Base-by-base conservation (phyloP, 306 rosid species). In the Cucumis hystrix region DNA sequence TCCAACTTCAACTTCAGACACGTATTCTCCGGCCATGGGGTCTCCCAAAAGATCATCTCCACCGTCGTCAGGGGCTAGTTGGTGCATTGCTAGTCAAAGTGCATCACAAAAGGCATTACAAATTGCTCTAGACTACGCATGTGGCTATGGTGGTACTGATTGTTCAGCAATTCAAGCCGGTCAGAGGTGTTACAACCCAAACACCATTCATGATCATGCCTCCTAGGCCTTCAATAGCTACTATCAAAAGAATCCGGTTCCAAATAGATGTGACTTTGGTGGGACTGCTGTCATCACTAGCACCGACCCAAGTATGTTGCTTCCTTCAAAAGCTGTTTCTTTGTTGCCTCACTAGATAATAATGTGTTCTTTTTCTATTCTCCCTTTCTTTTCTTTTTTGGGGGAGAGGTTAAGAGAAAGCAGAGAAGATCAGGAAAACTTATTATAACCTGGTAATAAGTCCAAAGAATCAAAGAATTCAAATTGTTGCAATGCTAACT, bases 41-140 rank as follows among this genome's bases (percentile, higher is more conserved):
- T 55, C 85, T 60, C 95, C 97, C 13, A 64, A 28, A 51, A 49
- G 18, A 56, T 20, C 75, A 21, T 69, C 64, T 45, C 54, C 80
- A 2, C 33, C 47, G 9, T 76, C 59, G 9, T 41, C 71, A 10
- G 79, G 70, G 56, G 71, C 43, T 41, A 78, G 76, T 28, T 66
- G 81, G 76, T 78, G 81, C 59, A 78, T 78, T 65, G 81, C 81
- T 35, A 52, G 81, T 59, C 80, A 77, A 77, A 64, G 74, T 64
- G 59, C 58, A 64, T 62, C 73, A 30, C 58, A 18, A 45, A 63
- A 5, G 37, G 80, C 62, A 33, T 64, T 77, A 35, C 80, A 77
- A 77, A n/a, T 51, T 20, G 67, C 56, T 33, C 12, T 78, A 5
- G 81, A 78, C 33, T 66, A 78, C 20, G 76, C 76, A 30, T 78